These are phyloP conservation scores for Ogataea nonfermentans DNA, from an alignment of 805 yeast genomes.

Conservation along the genomic window DNA sequence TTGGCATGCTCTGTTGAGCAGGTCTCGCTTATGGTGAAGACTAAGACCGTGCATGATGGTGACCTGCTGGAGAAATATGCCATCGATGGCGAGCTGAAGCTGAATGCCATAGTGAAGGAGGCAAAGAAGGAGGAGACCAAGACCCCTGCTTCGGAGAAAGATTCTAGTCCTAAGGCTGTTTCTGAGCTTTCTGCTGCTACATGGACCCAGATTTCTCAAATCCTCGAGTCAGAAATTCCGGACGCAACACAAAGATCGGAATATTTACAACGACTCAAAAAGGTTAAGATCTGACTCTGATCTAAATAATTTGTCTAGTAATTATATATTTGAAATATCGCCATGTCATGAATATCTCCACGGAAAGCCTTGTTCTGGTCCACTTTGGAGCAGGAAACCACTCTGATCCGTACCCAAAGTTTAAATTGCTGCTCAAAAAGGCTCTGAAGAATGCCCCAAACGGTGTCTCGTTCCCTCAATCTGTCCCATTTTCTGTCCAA, in stretches of 20 bases:
- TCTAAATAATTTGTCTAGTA: neutral
- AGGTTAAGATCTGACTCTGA: constrained; percentile 4
- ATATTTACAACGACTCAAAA: constrained; percentile 23
- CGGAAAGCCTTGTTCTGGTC: constrained; percentile 26
- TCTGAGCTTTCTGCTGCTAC: constrained; percentile 21
- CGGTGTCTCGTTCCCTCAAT: neutral
- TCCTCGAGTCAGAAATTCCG: constrained; percentile 35
- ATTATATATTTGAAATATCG: constrained; percentile 1
- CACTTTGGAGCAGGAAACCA: constrained; percentile 57
- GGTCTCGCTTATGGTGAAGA: constrained; percentile 47
- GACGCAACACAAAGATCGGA: constrained; percentile 14
- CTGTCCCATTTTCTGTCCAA: neutral
- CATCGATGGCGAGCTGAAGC: constrained; percentile 25
- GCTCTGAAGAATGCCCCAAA: no score
- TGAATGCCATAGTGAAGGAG: constrained; percentile 37
- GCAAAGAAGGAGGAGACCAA: neutral
- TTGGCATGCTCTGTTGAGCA: constrained; percentile 32
- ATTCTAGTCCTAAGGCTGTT: neutral
- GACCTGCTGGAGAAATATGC: constrained; percentile 28
- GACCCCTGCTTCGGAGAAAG: neutral
- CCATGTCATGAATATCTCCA: constrained; percentile 1
- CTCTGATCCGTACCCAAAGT: neutral
- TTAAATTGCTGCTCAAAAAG: constrained; percentile 1
- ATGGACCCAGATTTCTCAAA: constrained; percentile 37
- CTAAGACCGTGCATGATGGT: constrained; percentile 49